Base-by-base conservation (phyloP, 345 rosid genomes). In the Eucalyptus pauciflora region DNA sequence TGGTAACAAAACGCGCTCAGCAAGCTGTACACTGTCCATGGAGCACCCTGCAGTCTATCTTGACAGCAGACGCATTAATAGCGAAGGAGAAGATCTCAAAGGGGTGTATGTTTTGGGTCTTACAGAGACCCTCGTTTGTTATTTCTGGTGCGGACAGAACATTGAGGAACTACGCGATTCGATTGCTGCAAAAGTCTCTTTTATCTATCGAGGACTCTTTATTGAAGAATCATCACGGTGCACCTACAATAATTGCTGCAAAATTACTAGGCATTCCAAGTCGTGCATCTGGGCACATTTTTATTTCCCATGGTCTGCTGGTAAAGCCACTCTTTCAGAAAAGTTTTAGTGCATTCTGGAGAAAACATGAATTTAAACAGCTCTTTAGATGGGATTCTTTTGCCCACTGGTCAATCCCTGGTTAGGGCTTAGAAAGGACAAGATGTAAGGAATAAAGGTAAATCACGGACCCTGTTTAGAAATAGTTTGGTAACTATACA, bases 41-140 rank as follows among this genome's bases (percentile, higher is more conserved):
- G 99, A 96, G 90, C 95, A 98, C 91, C 99, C 99, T 89, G 96
- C 99, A 43, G 94, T 97, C 71, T 96, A 92, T 20, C 88, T 98
- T 85, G 99, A 98, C 89, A 48, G 96, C 91, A 92, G 88, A 95
- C 88, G 93, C 89, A 91, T 92, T 90, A 89, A 90, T 25, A 89
- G 88, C 71, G 91, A 71, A 17, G 92, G 81, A 81, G 92, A 89
- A 83, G 93, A 92, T 88, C 94, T 91, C 86, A 62, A 90, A 29
- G 95, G 95, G 54, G 89, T 96, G 16, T 94, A 91, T 87, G 94
- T 98, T 87, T 88, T 97, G 90, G 98, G 99, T 14, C 92, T 98
- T 87, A 97, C 99, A 60, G 99, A 96, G 92, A 90, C 90, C 86
- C 99, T 99, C 86, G 94, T 95, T 90, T 95, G 98, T 92, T 98